A percentile compares a stretch with the other conserved stretches of the same genome.
phyloP scores from a whole-genome alignment of 1,139 yeast species.

The Hyphopichia khmerensis region DNA sequence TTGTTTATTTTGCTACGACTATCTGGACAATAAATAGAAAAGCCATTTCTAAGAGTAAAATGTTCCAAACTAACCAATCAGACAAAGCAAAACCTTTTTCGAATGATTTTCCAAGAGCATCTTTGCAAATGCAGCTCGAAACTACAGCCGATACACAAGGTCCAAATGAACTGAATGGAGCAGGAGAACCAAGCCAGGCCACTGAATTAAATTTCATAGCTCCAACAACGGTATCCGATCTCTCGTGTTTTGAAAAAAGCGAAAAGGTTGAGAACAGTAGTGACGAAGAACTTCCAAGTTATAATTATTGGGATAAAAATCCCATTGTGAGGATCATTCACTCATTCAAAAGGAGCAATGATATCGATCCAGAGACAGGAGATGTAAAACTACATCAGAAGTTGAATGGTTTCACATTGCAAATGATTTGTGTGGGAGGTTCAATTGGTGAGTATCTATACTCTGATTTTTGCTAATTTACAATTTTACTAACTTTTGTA shows the following conservation, averaged over 20 bases:
- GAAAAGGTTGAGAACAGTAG: not conserved
- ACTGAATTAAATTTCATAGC: not conserved
- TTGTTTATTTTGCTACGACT: no score
- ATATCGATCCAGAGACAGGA: conserved; percentile 7
- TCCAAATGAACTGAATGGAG: not conserved
- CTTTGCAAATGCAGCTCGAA: not conserved
- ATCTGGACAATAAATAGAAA: no score
- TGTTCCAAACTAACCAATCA: not conserved
- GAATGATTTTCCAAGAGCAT: not conserved
- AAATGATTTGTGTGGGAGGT: conserved; percentile 26
- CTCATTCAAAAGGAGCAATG: conserved; percentile 12
- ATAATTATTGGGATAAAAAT: not conserved
- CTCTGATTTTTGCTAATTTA: no score
- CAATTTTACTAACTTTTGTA: not conserved
- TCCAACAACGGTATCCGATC: not conserved
- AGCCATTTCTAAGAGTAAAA: not conserved
- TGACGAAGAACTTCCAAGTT: no score
- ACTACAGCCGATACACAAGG: not conserved
- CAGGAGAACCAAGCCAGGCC: not conserved
- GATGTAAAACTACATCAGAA: conserved; percentile 7
- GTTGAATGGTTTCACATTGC: conserved; percentile 14
- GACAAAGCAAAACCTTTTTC: not conserved
- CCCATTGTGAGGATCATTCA: conserved; percentile 6
- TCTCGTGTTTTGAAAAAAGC: no score
- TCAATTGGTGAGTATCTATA: conserved; percentile 16